Evolutionary conservation across 352 stramenopile genomes (phyloP).

Genomic region (Pythium insidiosum): DNA sequence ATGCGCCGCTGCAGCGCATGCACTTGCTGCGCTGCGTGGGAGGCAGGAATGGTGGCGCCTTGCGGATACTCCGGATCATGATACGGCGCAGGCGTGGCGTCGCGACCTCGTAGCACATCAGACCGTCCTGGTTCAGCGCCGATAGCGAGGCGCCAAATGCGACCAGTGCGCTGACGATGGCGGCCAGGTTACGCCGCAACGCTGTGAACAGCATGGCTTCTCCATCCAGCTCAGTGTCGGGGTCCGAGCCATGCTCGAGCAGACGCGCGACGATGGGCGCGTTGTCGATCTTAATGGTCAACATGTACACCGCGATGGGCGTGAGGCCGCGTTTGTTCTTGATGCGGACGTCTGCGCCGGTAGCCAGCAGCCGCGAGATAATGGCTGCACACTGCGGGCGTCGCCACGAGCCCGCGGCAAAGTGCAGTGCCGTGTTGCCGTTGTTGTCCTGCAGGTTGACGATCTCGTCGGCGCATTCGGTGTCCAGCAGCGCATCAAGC

Average conservation of each 20-base stretch:
- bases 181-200: slow-evolving; percentile 34
- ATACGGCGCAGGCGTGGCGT: slow-evolving; percentile 47
- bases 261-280: slow-evolving; percentile 53
- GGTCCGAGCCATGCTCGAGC: slow-evolving; percentile 44
- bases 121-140: slow-evolving; percentile 50
- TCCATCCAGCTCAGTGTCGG: slow-evolving; percentile 55
- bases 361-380: slow-evolving; percentile 32
- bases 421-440: slow-evolving; percentile 77
- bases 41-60: slow-evolving; percentile 34
- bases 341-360: slow-evolving; percentile 38
- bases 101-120: slow-evolving; percentile 79
- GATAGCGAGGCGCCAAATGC: slow-evolving; percentile 53
- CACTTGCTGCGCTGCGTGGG: slow-evolving; percentile 51
- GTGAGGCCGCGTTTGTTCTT: slow-evolving; percentile 61
- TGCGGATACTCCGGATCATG: slow-evolving; percentile 61
- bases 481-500: slow-evolving; percentile 59
- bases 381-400: slow-evolving; percentile 35
- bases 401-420: slow-evolving; percentile 55
- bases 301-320: slow-evolving; percentile 67
- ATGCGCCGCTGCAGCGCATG: slow-evolving; percentile 56
- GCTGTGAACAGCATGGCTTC: slow-evolving; percentile 58
- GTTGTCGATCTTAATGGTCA: slow-evolving; percentile 74
- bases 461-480: slow-evolving; percentile 61
- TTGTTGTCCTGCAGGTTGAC: slow-evolving; percentile 69
- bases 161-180: slow-evolving; percentile 48